Evolutionary conservation across 2,329 filamentous ascomycete genomes (phyloP), one percentile per base, ranked within the genome.

Genomic region (Pestalotiopsis sp.): DNA sequence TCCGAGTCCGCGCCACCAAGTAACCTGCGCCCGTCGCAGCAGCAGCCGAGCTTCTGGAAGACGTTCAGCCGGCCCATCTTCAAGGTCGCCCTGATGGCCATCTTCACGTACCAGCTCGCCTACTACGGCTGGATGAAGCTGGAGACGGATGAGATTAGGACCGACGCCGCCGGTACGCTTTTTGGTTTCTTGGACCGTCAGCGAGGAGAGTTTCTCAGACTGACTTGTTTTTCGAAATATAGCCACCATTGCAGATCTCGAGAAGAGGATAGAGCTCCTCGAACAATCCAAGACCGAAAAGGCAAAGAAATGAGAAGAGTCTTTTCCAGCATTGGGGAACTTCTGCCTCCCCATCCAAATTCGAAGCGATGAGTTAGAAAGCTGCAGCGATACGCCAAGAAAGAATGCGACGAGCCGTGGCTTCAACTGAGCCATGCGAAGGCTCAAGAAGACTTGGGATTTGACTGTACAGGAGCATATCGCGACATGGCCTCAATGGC

Each of bases 111-210:
- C 78, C 93, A 96, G 79, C 74, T 92, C n/a, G 79, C 86, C 14
- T 95, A 94, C 80, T 93, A 88, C 82, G 81, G 81, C 14, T 96
- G 93, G 93, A 77, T 88, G 48, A 92, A 91, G 79, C 83, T 95
- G 64, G 92, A 94, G 78, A 86, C 87, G 40, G 85, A 92, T 66
- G 93, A 96, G 80, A 82, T 87, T 67, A 89, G 86, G 75, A 81
- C 81, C 22, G 83, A 89, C 58, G 87, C 86, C 72, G 80, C 86
- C 72, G 85, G 89, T 91, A 74, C 68, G 82, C 75, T 26, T 24
- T 55, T 14, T 39, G 14, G 14, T 9, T 20, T 17, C 62, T n/a
- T 39, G 17, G 14, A 30, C 11, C 39, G 4, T 17, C 59, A 62
- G 24, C 40, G 9, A 39, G 3, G 26, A n/a, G 52, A 64, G 11